A percentile compares a stretch with the other conserved stretches of the same genome.
Evolutionary conservation across 2,329 filamentous ascomycete genomes (phyloP).

Genomic region (Cadophora gregata): DNA sequence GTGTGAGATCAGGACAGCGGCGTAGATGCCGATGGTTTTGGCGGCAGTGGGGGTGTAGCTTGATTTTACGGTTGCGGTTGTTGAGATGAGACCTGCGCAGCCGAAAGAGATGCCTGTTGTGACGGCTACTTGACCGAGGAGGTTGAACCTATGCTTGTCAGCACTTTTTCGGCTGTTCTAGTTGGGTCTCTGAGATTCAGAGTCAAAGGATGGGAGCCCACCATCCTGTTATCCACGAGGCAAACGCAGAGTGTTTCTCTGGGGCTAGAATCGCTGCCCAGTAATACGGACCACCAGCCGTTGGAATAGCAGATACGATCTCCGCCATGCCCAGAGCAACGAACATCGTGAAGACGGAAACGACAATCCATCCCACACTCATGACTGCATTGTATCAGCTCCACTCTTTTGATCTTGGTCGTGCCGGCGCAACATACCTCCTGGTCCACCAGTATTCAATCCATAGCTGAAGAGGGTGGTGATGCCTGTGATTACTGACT

Average conservation of each 20-base stretch:
- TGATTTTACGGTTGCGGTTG: conserved; percentile 51
- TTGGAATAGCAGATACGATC: conserved; percentile 64
- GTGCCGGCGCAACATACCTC: conserved; percentile 52
- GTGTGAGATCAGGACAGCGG: conserved; percentile 60
- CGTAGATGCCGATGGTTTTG: conserved; percentile 64
- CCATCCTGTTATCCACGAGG: conserved; percentile 55
- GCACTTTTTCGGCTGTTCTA: not conserved
- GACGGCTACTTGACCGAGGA: conserved; percentile 55
- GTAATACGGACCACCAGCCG: conserved; percentile 64
- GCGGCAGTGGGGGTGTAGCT: conserved; percentile 51
- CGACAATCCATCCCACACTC: conserved; percentile 60
- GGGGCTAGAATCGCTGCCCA: conserved; percentile 64
- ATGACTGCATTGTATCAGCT: conserved; percentile 49
- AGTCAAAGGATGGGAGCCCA: conserved; percentile 9
- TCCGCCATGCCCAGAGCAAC: conserved; percentile 63
- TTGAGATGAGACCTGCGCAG: conserved; percentile 52
- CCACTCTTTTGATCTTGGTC: not conserved
- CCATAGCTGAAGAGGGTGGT: conserved; percentile 65
- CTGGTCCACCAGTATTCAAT: conserved; percentile 59
- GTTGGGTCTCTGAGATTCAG: not conserved
- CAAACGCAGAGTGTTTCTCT: conserved; percentile 50
- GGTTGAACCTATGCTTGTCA: conserved; percentile 49
- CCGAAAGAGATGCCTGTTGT: conserved; percentile 56
- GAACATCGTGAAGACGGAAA: conserved; percentile 60
- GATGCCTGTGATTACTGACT: conserved; percentile 65